Evolutionary conservation across 352 stramenopile genomes (phyloP).

Genomic region (Phytophthora parvispora): DNA sequence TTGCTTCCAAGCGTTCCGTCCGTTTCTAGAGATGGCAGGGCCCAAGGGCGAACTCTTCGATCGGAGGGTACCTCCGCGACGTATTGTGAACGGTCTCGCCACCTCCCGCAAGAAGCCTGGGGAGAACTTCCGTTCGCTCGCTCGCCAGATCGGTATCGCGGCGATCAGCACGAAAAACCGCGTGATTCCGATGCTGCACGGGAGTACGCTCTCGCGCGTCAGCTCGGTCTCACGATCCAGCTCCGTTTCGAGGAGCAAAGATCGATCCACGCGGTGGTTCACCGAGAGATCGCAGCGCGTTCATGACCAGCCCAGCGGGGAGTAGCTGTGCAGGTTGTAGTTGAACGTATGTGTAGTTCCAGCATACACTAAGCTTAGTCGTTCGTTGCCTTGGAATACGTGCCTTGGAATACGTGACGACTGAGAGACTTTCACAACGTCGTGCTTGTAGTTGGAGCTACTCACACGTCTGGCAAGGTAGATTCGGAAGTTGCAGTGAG

Average conservation of each 20-base stretch:
- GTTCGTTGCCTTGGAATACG: too few relatives aligned
- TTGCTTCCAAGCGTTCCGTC: constrained; percentile 26
- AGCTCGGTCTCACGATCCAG: neutral
- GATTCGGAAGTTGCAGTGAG: neutral
- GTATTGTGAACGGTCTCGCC: neutral
- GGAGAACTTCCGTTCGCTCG: constrained; percentile 3
- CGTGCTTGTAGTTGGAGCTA: neutral
- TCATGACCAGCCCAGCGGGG: neutral
- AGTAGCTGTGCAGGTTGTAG: neutral
- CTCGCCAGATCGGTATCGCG: constrained; percentile 13
- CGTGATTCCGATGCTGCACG: constrained; percentile 8
- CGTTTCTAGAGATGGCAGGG: constrained; percentile 26
- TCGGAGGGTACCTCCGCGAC: neutral
- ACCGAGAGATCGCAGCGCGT: constrained; percentile 18
- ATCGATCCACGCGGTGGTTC: constrained; percentile 9
- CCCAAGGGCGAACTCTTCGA: constrained; percentile 34
- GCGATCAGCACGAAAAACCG: constrained; percentile 12
- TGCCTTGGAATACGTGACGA: too few relatives aligned
- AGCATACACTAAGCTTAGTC: too few relatives aligned
- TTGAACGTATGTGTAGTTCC: too few relatives aligned
- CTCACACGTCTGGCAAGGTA: neutral
- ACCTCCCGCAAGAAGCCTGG: neutral
- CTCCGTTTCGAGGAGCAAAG: constrained; percentile 5
- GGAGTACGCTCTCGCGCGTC: neutral
- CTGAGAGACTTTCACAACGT: too few relatives aligned